phyloP scores from a whole-genome alignment of 2,329 filamentous ascomycete genomes.

The Huntiella abstrusa region DNA sequence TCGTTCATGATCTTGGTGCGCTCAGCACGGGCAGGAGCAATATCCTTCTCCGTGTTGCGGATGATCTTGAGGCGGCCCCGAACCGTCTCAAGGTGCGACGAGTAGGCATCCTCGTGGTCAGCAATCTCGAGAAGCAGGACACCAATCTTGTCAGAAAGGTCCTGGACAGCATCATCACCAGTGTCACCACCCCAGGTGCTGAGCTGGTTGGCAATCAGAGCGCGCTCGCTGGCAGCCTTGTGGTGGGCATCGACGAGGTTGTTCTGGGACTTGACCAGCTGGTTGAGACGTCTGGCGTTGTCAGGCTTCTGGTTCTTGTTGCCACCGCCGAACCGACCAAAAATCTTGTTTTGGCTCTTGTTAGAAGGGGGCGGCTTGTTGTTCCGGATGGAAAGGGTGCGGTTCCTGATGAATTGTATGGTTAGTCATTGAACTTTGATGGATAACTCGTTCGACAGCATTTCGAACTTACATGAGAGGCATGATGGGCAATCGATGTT shows the following conservation, averaged over 20 bases:
- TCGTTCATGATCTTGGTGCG: constrained; percentile 82
- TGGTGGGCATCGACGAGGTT: constrained; percentile 72
- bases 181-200: constrained; percentile 95
- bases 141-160: constrained; percentile 88
- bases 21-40: constrained; percentile 77
- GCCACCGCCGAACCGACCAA: constrained; percentile 62
- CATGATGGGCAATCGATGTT: constrained; percentile 5
- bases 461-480: constrained; percentile 9
- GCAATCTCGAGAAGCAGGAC: constrained; percentile 84
- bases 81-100: constrained; percentile 72
- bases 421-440: neutral
- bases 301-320: constrained; percentile 54
- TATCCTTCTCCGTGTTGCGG: constrained; percentile 84
- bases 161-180: constrained; percentile 66
- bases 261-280: constrained; percentile 90
- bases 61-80: constrained; percentile 73
- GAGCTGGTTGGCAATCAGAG: constrained; percentile 72
- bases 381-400: constrained; percentile 15
- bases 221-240: constrained; percentile 63
- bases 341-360: constrained; percentile 55
- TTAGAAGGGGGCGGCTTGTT: constrained; percentile 21
- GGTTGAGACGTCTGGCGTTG: constrained; percentile 72
- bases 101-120: constrained; percentile 80
- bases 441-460: neutral
- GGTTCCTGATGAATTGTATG: constrained; percentile 6